Percentiles rank a stretch among this genome's conserved stretches.
Conservation (phyloP, 805 yeast species). For the Cyberlindnera euphorbiiphila region DNA sequence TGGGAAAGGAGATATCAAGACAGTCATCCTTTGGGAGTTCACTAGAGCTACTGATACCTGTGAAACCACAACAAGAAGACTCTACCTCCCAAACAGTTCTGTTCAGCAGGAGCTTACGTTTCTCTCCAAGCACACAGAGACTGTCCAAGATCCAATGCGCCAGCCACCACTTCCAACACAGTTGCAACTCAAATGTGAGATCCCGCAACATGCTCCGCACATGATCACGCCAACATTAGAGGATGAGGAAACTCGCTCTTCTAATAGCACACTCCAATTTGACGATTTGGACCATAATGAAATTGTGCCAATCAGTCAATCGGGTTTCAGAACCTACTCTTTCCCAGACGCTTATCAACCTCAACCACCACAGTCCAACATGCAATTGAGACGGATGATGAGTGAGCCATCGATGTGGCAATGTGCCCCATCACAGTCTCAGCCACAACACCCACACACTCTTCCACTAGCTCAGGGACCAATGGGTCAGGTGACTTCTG, state of each 20-base stretch:
- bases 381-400: constrained; percentile 17
- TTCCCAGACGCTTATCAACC: constrained; percentile 10
- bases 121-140: constrained; percentile 20
- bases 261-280: constrained; percentile 17
- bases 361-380: constrained; percentile 11
- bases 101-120: constrained; percentile 13
- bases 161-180: constrained; percentile 4
- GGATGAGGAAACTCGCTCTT: constrained; percentile 14
- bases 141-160: constrained; percentile 8
- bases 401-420: constrained; percentile 15
- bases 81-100: constrained; percentile 25
- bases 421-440: neutral
- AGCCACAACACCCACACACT: constrained; percentile 5
- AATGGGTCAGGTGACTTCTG: too few relatives aligned
- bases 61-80: constrained; percentile 30
- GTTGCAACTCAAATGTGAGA: constrained; percentile 11
- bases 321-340: constrained; percentile 13
- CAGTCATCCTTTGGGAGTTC: constrained; percentile 43
- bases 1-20: constrained; percentile 29
- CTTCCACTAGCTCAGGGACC: too few relatives aligned
- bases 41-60: constrained; percentile 28
- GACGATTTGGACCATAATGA: constrained; percentile 16
- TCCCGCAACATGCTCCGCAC: constrained; percentile 9
- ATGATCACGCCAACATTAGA: constrained; percentile 15
- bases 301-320: constrained; percentile 16